These are phyloP conservation scores for Cordyceps javanica DNA, from an alignment of 2,329 filamentous ascomycete species.

Conservation along the genomic window DNA sequence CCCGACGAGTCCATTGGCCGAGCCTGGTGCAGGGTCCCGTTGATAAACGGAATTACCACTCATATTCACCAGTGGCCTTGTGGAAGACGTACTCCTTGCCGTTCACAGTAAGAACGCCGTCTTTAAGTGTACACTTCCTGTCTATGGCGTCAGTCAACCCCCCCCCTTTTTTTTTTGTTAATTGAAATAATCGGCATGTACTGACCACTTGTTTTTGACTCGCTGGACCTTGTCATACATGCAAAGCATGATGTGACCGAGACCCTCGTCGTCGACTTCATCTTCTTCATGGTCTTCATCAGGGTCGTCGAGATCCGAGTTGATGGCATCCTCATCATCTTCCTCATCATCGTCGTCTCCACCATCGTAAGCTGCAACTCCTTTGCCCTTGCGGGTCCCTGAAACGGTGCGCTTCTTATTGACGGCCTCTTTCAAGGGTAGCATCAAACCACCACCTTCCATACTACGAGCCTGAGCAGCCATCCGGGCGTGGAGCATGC, in stretches of 20 bases:
- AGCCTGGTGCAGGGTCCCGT: neutral
- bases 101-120: constrained; percentile 88
- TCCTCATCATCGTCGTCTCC: constrained; percentile 55
- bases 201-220: constrained; percentile 95
- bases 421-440: constrained; percentile 56
- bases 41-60: constrained; percentile 62
- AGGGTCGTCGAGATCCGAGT: constrained; percentile 93
- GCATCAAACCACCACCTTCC: constrained; percentile 71
- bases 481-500: constrained; percentile 62
- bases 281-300: constrained; percentile 81
- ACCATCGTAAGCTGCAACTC: constrained; percentile 54
- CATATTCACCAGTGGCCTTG: constrained; percentile 94
- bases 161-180: neutral
- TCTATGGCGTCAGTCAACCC: constrained; percentile 19
- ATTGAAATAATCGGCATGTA: constrained; percentile 11
- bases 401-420: constrained; percentile 23
- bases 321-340: constrained; percentile 90
- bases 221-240: constrained; percentile 99
- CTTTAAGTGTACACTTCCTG: constrained; percentile 96
- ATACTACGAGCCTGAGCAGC: constrained; percentile 59
- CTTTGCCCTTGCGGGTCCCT: constrained; percentile 23
- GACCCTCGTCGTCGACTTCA: constrained; percentile 78
- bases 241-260: constrained; percentile 91
- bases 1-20: neutral
- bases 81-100: constrained; percentile 97